These are phyloP conservation scores for Orychophragmus violaceus DNA, from an alignment of 345 rosid genomes.

Conservation along the genomic window DNA sequence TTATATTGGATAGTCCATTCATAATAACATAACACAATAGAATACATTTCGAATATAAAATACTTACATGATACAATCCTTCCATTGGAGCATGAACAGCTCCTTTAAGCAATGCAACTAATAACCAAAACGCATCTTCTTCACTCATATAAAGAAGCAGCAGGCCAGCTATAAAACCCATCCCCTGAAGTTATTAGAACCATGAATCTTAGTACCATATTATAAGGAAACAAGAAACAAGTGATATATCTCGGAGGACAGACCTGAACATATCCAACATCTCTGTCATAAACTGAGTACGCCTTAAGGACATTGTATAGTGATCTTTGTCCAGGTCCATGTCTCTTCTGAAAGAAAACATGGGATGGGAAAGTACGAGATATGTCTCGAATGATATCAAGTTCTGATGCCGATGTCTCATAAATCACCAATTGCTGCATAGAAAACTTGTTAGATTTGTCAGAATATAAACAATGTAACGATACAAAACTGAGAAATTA, in stretches of 20 bases:
- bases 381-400: conserved; percentile 93
- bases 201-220: neutral
- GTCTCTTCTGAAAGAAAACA: conserved; percentile 98
- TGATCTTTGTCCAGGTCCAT: conserved; percentile 98
- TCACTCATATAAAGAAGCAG: conserved; percentile 96
- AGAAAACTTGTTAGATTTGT: neutral
- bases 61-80: conserved; percentile 79
- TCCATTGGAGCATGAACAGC: conserved; percentile 99
- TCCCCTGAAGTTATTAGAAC: conserved; percentile 52
- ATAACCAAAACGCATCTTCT: conserved; percentile 98
- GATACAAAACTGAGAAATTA: neutral
- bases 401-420: conserved; percentile 92
- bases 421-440: conserved; percentile 85
- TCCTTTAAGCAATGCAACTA: conserved; percentile 93
- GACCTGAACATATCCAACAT: conserved; percentile 98
- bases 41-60: too few relatives aligned
- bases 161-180: conserved; percentile 92
- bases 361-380: conserved; percentile 97
- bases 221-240: neutral
- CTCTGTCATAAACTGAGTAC: conserved; percentile 91
- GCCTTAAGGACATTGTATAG: conserved; percentile 94
- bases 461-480: neutral
- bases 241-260: neutral
- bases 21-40: too few relatives aligned
- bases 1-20: neutral